A percentile compares a stretch with the other conserved stretches of the same genome.
These are phyloP conservation scores for Quercus robur DNA, from an alignment of 306 rosid genomes.

Conservation along the genomic window DNA sequence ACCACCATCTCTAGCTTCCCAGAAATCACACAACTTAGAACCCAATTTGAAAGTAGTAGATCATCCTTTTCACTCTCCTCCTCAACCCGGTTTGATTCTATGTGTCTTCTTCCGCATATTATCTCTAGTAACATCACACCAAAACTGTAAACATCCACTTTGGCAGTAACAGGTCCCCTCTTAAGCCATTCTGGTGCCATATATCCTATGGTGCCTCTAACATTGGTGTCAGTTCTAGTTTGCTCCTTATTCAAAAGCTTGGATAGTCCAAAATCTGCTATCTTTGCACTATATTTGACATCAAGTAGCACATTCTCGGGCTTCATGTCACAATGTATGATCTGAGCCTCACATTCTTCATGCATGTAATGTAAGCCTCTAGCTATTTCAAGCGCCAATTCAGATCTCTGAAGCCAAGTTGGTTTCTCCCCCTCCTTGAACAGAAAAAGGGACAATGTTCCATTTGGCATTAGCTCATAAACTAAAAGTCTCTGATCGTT, in stretches of 20 bases:
- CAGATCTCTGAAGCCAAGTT: slow-evolving; percentile 30
- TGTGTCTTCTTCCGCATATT: slow-evolving; percentile 25
- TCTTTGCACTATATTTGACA: slow-evolving; percentile 25
- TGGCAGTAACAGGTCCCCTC: slow-evolving; percentile 23
- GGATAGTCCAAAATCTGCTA: slow-evolving; percentile 38
- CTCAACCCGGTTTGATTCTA: slow-evolving; percentile 3
- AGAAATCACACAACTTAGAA: slow-evolving; percentile 11
- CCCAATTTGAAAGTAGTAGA: slow-evolving; percentile 18
- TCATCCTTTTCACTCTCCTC: slow-evolving; percentile 20
- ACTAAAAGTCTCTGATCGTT: slow-evolving; percentile 15
- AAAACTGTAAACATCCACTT: slow-evolving; percentile 36
- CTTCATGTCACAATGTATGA: slow-evolving; percentile 43
- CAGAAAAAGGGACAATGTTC: slow-evolving; percentile 17
- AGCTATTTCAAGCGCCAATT: slow-evolving; percentile 31
- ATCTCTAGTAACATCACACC: slow-evolving; percentile 29
- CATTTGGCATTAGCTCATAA: slow-evolving; percentile 9
- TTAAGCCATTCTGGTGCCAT: slow-evolving; percentile 38
- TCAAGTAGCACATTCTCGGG: slow-evolving; percentile 40
- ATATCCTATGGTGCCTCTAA: slow-evolving; percentile 33
- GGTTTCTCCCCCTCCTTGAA: slow-evolving; percentile 26
- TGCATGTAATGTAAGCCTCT: slow-evolving; percentile 34
- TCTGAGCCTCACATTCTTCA: slow-evolving; percentile 29
- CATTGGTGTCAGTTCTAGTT: slow-evolving; percentile 29
- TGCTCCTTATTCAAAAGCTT: slow-evolving; percentile 33
- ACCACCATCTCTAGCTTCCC: slow-evolving; percentile 22